These are phyloP conservation scores for Wallemia mellicola DNA, from an alignment of 1,284 basidiomycete genomes.

Conservation along the genomic window DNA sequence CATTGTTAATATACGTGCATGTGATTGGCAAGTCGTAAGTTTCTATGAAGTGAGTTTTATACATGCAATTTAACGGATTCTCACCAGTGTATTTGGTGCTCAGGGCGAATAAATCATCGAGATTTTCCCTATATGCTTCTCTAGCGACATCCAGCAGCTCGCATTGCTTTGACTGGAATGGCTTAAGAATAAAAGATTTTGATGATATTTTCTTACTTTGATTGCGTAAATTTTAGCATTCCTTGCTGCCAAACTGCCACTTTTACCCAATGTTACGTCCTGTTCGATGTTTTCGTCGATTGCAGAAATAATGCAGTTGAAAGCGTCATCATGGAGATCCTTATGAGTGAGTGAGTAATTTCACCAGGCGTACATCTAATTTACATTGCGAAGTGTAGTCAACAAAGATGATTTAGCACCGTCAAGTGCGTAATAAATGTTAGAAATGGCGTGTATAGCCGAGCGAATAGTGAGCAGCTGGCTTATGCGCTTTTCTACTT, in stretches of 20 bases:
- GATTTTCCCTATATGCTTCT: slow-evolving; percentile 41
- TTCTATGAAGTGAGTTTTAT: slow-evolving; percentile 18
- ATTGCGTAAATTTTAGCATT: slow-evolving; percentile 60
- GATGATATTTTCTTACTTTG: slow-evolving; percentile 20
- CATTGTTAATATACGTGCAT: slow-evolving; percentile 31
- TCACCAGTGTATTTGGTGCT: slow-evolving; percentile 5
- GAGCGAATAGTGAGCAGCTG: slow-evolving; percentile 46
- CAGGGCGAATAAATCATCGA: slow-evolving; percentile 47
- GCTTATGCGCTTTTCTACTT: slow-evolving; percentile 33
- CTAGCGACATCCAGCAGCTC: slow-evolving; percentile 67
- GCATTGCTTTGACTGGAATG: slow-evolving; percentile 33
- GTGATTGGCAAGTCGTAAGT: slow-evolving; percentile 31
- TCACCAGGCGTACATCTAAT: slow-evolving; percentile 4
- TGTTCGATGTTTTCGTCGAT: slow-evolving; percentile 40
- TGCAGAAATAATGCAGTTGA: slow-evolving; percentile 28
- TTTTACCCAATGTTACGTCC: slow-evolving; percentile 19
- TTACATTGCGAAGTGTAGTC: slow-evolving; percentile 28
- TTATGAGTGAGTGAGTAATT: background rate
- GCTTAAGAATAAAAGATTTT: background rate
- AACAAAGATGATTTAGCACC: slow-evolving; percentile 30
- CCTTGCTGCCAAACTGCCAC: slow-evolving; percentile 16
- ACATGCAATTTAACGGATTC: too few species aligned
- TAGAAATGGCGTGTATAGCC: slow-evolving; percentile 32
- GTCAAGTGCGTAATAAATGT: slow-evolving; percentile 28
- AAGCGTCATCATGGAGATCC: slow-evolving; percentile 29